Evolutionary conservation across 1,284 basidiomycete genomes (phyloP).

Genomic region (Phylloboletellus chloephorus): DNA sequence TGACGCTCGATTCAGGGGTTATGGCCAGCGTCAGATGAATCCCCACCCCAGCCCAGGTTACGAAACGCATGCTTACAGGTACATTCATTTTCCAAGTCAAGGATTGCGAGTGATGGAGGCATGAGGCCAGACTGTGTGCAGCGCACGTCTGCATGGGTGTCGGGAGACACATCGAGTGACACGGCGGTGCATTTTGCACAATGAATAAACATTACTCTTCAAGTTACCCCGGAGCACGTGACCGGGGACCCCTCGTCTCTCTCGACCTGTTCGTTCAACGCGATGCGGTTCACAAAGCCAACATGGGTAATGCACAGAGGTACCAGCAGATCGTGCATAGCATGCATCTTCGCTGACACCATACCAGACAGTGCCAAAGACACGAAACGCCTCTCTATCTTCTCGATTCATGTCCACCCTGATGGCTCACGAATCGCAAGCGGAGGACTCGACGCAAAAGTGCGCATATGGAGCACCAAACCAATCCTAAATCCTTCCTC

Average conservation of each 20-base stretch:
- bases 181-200: too few species aligned
- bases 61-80: too few species aligned
- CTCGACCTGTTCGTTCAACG: constrained; percentile 1
- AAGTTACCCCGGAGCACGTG: too few species aligned
- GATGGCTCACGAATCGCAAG: constrained; percentile 95
- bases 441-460: constrained; percentile 91
- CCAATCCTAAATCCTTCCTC: constrained; percentile 78
- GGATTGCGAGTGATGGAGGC: too few species aligned
- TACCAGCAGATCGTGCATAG: not conserved
- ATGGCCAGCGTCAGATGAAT: not conserved
- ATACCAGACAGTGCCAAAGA: constrained; percentile 30
- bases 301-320: constrained; percentile 52
- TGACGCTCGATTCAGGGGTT: not conserved
- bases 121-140: too few species aligned
- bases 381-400: constrained; percentile 81
- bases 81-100: not conserved
- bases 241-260: not conserved
- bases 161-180: too few species aligned
- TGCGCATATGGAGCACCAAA: constrained; percentile 95
- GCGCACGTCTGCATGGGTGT: too few species aligned
- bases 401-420: constrained; percentile 90
- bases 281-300: constrained; percentile 55
- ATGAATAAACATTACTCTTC: too few species aligned
- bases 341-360: not conserved
- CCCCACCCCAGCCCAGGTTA: too few species aligned